Base-by-base conservation (phyloP, 176 grass and related monocot species). In the Rhynchospora tenuis region DNA sequence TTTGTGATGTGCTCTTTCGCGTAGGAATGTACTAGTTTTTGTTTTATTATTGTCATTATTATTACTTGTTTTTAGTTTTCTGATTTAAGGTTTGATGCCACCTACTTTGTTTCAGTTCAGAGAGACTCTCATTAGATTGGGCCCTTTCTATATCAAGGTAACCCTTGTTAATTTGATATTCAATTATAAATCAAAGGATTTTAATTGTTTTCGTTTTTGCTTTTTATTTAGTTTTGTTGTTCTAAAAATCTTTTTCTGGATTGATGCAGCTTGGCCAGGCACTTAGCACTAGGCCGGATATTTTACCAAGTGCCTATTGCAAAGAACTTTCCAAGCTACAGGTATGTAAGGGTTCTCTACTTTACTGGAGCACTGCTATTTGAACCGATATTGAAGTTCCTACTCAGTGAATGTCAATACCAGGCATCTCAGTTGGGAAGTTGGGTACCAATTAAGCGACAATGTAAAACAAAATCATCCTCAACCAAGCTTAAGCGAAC, bases 61-160 rank as follows among this genome's bases (percentile, higher is more conserved):
- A 38, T 60, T 75, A 13, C 71, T 31, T 55, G 42, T 50, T 1
- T 47, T 51, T 68, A 16, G 46, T 19, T 61, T 74, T 47, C 45
- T 81, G 9, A 81, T 23, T 59, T 59, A 62, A 81, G 29, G 65
- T 80, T 56, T 22, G 23, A 54, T 90, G 27, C 28, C 38, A 27
- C 67, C 66, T 84, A 80, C 14, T 55, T 81, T 81, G 3, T 95
- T 98, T 87, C 95, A 98, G 92, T 98, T 98, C 78, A 78, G 91
- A 33, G 91, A 95, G 58, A 90, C 95, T n/a, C 90, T 95, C 81
- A 91, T 98, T 82, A 45, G 86, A 33, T 87, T 98, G 84, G 95
- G 92, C 44, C 95, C 92, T 59, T 98, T 98, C 70, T 98, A 94
- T 88, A 95, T 89, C 81, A 98, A 98, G 95, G 91, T 98, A 90